Evolutionary conservation across 495 filamentous ascomycete genomes (phyloP).

Genomic region (Lentithecium fluviatile): DNA sequence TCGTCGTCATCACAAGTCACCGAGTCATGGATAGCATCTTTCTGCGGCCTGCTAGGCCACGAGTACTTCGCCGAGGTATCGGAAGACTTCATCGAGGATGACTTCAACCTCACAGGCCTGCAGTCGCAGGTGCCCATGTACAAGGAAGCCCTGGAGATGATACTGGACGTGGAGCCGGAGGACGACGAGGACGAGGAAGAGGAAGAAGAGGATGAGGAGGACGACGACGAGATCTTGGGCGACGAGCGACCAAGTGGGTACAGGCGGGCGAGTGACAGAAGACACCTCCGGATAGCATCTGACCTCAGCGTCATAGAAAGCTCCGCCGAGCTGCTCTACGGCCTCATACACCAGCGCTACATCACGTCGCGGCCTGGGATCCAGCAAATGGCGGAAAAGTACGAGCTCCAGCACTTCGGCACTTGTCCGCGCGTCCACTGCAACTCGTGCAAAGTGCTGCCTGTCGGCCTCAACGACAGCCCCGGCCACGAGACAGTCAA

Average conservation of each 20-base stretch:
- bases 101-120: conserved; percentile 96
- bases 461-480: conserved; percentile 88
- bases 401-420: conserved; percentile 93
- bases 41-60: conserved; percentile 91
- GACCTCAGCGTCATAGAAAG: conserved; percentile 94
- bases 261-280: conserved; percentile 62
- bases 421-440: conserved; percentile 88
- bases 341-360: conserved; percentile 96
- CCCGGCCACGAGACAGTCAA: conserved; percentile 98
- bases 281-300: conserved; percentile 82
- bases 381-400: conserved; percentile 98
- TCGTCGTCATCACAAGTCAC: conserved; percentile 76
- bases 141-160: conserved; percentile 97
- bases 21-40: conserved; percentile 96
- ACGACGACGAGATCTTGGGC: conserved; percentile 53
- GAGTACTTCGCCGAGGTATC: conserved; percentile 99
- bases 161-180: conserved; percentile 94
- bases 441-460: conserved; percentile 80
- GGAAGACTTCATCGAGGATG: conserved; percentile 99
- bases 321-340: conserved; percentile 95
- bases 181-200: conserved; percentile 82
- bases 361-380: conserved; percentile 97
- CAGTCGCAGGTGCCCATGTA: conserved; percentile 98
- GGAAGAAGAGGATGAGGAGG: conserved; percentile 70
- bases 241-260: conserved; percentile 50